A percentile compares a stretch with the other conserved stretches of the same genome.
phyloP scores from a whole-genome alignment of 768 basidiomycete species.

The Mycena haematopus region DNA sequence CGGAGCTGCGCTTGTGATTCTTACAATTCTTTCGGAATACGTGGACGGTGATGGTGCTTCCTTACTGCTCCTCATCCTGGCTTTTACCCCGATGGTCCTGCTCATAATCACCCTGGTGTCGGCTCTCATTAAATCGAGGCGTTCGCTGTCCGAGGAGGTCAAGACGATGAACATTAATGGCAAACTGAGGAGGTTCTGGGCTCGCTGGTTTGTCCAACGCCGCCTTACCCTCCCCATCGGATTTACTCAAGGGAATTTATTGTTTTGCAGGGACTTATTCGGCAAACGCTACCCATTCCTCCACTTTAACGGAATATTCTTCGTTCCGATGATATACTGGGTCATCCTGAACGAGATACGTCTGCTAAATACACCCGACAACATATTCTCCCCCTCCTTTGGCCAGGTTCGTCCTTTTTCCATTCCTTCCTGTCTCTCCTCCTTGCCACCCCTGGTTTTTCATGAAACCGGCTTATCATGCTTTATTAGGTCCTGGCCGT shows the following conservation, averaged over 20 bases:
- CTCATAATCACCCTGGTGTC: background rate
- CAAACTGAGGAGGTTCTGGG: background rate
- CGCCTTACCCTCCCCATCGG: background rate
- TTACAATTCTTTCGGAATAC: background rate
- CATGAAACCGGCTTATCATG: too few species aligned
- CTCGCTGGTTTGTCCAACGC: background rate
- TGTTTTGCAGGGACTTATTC: background rate
- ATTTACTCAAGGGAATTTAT: background rate
- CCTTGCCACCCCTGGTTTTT: too few species aligned
- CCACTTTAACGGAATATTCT: slow-evolving; percentile 12
- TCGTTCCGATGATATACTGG: slow-evolving; percentile 16
- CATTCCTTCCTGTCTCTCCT: too few species aligned
- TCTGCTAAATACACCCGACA: background rate
- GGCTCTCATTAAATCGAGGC: background rate
- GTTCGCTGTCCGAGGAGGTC: background rate
- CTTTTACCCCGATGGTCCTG: background rate
- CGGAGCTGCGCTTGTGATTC: background rate
- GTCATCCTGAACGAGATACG: slow-evolving; percentile 2
- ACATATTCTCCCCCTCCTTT: background rate
- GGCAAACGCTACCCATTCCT: slow-evolving; percentile 2
- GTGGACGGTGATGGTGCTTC: background rate
- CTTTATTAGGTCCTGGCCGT: slow-evolving; percentile 1
- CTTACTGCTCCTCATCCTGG: too few species aligned
- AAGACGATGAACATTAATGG: background rate
- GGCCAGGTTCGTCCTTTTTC: slow-evolving; percentile 7